Evolutionary conservation across 345 rosid species (phyloP), one percentile per base, ranked within the genome.

Genomic region (Corchorus capsularis): DNA sequence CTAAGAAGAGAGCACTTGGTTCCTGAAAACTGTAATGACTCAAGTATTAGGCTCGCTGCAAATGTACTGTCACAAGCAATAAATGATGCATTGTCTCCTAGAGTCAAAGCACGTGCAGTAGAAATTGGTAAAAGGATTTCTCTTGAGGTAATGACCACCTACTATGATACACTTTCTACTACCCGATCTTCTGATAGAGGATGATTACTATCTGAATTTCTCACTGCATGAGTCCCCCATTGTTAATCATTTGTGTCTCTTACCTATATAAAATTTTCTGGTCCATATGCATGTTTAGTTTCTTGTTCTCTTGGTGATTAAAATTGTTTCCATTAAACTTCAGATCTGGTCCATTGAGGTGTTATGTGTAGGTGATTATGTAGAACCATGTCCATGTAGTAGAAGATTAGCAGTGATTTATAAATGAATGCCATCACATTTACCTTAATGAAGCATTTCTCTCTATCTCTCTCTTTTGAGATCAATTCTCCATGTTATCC

Each of bases 81-180:
- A 67, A 71, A 75, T 16, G 78, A 82, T 53, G 91, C 97, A 78
- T 74, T 88, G 35, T 91, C 97, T 69, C 76, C 87, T 56, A 19
- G 82, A 77, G 76, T 84, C 65, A 88, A 82, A 73, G 80, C 85
- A 62, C 80, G 91, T 46, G 93, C 96, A 12, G 45, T 50, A 45
- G 86, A 89, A 78, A 83, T 91, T 54, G 83, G 94, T 19, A 68
- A 79, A 59, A 82, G 75, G 81, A 83, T 94, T 70, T 89, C 92
- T 77, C 79, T 60, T 35, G 93, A 92, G 98, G 98, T 92, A 86
- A 82, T 53, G 20, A 9, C 61, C 49, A 32, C 47, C 79, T 32
- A 6, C 10, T 41, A 11, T 53, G 50, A 47, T n/a, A 9, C 46
- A 4, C 47, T 63, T 71, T 63, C 56, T 63, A 13, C 2, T 19